Percentiles rank a stretch among this genome's conserved stretches.
These are phyloP conservation scores for Mycena haematopus DNA, from an alignment of 768 basidiomycete genomes.

Conservation along the genomic window DNA sequence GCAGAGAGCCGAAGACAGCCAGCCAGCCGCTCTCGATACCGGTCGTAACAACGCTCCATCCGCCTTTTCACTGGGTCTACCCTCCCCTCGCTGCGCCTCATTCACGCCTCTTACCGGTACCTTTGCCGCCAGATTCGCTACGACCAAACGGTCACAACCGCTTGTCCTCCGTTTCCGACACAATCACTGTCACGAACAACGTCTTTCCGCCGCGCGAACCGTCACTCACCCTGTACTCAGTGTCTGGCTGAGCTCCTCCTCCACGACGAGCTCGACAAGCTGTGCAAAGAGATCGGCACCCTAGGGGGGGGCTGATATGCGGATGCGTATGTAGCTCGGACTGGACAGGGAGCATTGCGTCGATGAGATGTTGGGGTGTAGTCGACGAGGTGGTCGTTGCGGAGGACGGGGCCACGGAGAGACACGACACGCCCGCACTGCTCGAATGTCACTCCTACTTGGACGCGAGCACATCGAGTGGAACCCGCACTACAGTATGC, in stretches of 20 bases:
- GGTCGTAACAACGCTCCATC: slow-evolving; percentile 52
- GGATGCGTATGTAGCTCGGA: too few species aligned
- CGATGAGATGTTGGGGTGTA: too few species aligned
- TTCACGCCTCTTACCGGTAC: slow-evolving; percentile 76
- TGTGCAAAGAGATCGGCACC: slow-evolving; percentile 72
- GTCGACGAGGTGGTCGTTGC: too few species aligned
- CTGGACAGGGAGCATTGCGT: too few species aligned
- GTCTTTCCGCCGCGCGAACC: slow-evolving; percentile 44
- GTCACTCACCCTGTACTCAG: too few species aligned
- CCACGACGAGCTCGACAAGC: slow-evolving; percentile 57
- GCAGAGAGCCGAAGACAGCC: slow-evolving; percentile 74
- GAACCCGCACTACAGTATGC: too few species aligned
- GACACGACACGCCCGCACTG: too few species aligned
- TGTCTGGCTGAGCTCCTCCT: slow-evolving; percentile 20
- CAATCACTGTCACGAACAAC: slow-evolving; percentile 47
- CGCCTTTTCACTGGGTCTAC: slow-evolving; percentile 45
- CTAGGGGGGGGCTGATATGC: too few species aligned
- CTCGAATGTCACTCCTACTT: too few species aligned
- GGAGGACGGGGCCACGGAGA: too few species aligned
- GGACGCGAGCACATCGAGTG: too few species aligned
- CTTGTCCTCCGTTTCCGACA: slow-evolving; percentile 74
- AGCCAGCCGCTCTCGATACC: slow-evolving; percentile 58
- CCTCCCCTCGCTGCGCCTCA: slow-evolving; percentile 72
- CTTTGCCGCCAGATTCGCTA: slow-evolving; percentile 38
- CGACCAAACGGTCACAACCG: slow-evolving; percentile 65